Conservation (phyloP, 352 stramenopile species). For the Lagenidium giganteum region DNA sequence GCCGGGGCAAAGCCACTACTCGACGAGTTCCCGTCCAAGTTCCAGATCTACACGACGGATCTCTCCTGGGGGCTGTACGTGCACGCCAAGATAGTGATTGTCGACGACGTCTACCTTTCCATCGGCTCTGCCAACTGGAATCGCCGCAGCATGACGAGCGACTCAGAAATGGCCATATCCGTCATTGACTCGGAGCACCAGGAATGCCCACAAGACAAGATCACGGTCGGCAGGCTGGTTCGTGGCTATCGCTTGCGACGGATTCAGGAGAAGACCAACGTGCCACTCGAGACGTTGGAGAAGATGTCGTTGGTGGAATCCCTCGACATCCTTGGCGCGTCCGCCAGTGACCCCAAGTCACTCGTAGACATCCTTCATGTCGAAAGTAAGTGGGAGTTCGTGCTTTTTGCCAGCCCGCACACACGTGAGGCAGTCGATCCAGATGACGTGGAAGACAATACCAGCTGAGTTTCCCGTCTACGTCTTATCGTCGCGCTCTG, state of each 20-base stretch:
- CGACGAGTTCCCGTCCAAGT: slow-evolving; percentile 42
- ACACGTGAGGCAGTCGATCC: slow-evolving; percentile 10
- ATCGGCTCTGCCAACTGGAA: slow-evolving; percentile 92
- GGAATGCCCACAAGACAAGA: slow-evolving; percentile 19
- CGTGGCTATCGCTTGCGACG: slow-evolving; percentile 47
- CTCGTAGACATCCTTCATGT: too few species aligned
- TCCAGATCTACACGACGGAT: slow-evolving; percentile 56
- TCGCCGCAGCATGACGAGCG: slow-evolving; percentile 76
- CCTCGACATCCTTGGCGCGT: slow-evolving; percentile 27
- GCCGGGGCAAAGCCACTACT: slow-evolving; percentile 53
- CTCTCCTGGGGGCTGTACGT: slow-evolving; percentile 54
- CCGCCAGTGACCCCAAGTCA: too few species aligned
- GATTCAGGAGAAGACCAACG: slow-evolving; percentile 40
- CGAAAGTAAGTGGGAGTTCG: slow-evolving; percentile 12
- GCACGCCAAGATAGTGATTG: slow-evolving; percentile 71
- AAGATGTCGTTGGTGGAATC: slow-evolving; percentile 13
- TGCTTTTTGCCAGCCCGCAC: slow-evolving; percentile 4
- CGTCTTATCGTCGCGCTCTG: too few species aligned
- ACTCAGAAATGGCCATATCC: slow-evolving; percentile 57
- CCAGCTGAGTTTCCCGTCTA: too few species aligned
- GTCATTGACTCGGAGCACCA: slow-evolving; percentile 29
- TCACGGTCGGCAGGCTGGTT: slow-evolving; percentile 34
- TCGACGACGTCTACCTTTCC: slow-evolving; percentile 83
- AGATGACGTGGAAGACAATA: slow-evolving; percentile 11
- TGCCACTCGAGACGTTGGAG: slow-evolving; percentile 13